A percentile compares a stretch with the other conserved stretches of the same genome.
Conservation (phyloP, 1,284 basidiomycete species). For the Ceratobasidium sp. region DNA sequence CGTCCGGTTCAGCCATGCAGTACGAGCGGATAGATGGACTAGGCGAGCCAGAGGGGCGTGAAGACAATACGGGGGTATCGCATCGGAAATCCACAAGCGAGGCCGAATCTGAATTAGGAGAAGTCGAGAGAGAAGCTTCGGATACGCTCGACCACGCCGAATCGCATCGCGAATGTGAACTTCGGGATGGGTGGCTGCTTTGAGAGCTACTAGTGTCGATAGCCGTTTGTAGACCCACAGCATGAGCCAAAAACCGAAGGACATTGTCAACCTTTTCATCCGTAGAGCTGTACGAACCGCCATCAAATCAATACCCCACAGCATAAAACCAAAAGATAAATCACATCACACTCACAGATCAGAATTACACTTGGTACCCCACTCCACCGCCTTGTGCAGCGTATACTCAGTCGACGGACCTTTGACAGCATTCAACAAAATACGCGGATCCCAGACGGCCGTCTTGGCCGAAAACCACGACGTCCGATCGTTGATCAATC, state of each 20-base stretch:
- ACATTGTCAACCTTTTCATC: slow-evolving; percentile 43
- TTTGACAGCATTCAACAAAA: slow-evolving; percentile 28
- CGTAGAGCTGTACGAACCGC: slow-evolving; percentile 1
- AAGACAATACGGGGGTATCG: slow-evolving; percentile 25
- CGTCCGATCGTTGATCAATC: slow-evolving; percentile 31
- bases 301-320: background rate
- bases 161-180: slow-evolving; percentile 27
- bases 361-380: slow-evolving; percentile 36
- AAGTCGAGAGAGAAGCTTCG: slow-evolving; percentile 22
- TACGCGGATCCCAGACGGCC: slow-evolving; percentile 41
- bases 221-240: slow-evolving; percentile 29
- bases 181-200: background rate
- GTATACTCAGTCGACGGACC: slow-evolving; percentile 13
- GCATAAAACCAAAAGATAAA: background rate
- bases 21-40: slow-evolving; percentile 38
- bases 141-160: slow-evolving; percentile 39
- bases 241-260: slow-evolving; percentile 35
- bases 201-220: slow-evolving; percentile 28
- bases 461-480: slow-evolving; percentile 43
- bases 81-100: slow-evolving; percentile 34
- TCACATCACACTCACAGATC: slow-evolving; percentile 30
- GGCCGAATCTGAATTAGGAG: slow-evolving; percentile 25
- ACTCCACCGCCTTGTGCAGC: slow-evolving; percentile 41
- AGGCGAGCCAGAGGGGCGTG: slow-evolving; percentile 14
- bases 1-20: slow-evolving; percentile 39